A percentile compares a stretch with the other conserved stretches of the same genome.
These are phyloP conservation scores for Entelexis paramagnoliae DNA, from an alignment of 1,139 yeast genomes.

Conservation along the genomic window DNA sequence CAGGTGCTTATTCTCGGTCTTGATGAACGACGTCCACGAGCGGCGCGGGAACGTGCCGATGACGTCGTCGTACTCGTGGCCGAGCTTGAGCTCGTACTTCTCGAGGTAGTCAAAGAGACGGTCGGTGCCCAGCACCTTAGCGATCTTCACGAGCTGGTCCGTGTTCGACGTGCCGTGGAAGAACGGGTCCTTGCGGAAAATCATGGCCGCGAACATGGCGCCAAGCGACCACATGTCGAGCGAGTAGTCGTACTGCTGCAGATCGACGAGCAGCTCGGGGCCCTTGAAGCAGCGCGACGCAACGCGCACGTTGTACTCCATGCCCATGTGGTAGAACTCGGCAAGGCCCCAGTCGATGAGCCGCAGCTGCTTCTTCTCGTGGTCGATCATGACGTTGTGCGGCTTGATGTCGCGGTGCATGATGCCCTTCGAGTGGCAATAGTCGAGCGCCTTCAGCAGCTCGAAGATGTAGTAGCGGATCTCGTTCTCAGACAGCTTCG, in stretches of 20 bases:
- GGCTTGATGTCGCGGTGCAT: slow-evolving; percentile 99
- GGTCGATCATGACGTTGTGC: slow-evolving; percentile 97
- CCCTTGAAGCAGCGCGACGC: slow-evolving; percentile 98
- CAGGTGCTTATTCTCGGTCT: slow-evolving; percentile 59
- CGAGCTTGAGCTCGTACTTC: slow-evolving; percentile 66
- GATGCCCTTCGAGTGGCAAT: slow-evolving; percentile 93
- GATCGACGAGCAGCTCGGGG: slow-evolving; percentile 90
- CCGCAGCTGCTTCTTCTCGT: slow-evolving; percentile 55
- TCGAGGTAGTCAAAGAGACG: slow-evolving; percentile 61
- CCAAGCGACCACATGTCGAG: slow-evolving; percentile 96
- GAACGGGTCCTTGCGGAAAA: slow-evolving; percentile 91
- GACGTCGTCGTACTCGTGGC: slow-evolving; percentile 73
- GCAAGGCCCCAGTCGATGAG: slow-evolving; percentile 99
- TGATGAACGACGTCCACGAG: slow-evolving; percentile 82
- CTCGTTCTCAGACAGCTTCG: slow-evolving; percentile 76
- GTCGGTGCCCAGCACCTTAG: slow-evolving; percentile 84
- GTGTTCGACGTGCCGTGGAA: slow-evolving; percentile 95
- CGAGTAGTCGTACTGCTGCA: slow-evolving; percentile 87
- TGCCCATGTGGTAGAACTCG: slow-evolving; percentile 91
- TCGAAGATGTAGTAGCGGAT: slow-evolving; percentile 84
- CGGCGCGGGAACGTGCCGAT: slow-evolving; percentile 65
- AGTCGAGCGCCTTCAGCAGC: slow-evolving; percentile 80
- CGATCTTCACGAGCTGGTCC: slow-evolving; percentile 92
- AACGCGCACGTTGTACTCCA: slow-evolving; percentile 91
- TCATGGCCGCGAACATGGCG: slow-evolving; percentile 95